Conservation (phyloP, 768 basidiomycete species). For the Boletales sp. region DNA sequence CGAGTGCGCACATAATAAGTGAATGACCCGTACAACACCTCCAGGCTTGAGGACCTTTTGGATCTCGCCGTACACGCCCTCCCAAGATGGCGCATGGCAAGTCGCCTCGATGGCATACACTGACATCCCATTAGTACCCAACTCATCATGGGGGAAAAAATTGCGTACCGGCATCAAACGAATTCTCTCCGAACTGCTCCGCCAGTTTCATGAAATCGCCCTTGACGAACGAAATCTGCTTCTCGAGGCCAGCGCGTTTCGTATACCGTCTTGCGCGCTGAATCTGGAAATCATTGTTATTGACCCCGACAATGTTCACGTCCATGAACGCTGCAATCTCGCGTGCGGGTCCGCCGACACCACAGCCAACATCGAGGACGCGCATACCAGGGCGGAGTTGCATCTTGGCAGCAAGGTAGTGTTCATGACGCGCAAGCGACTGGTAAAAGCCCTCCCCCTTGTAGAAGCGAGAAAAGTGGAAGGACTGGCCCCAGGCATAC, state of each 20-base stretch:
- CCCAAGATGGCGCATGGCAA: constrained; percentile 92
- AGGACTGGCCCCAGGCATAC: constrained; percentile 87
- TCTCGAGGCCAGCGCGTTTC: constrained; percentile 64
- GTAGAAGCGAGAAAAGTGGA: constrained; percentile 98
- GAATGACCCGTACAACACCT: constrained; percentile 67
- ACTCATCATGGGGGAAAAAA: background rate
- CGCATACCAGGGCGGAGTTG: constrained; percentile 83
- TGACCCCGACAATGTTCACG: constrained; percentile 77
- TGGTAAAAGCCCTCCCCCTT: constrained; percentile 78
- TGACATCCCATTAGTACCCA: constrained; percentile 26
- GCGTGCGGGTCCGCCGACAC: constrained; percentile 95
- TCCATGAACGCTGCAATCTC: constrained; percentile 93
- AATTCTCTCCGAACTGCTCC: constrained; percentile 89
- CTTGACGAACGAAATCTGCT: constrained; percentile 78
- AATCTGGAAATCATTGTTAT: constrained; percentile 97
- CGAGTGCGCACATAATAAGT: background rate
- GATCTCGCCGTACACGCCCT: constrained; percentile 94
- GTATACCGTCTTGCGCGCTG: constrained; percentile 85
- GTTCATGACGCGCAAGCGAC: constrained; percentile 87
- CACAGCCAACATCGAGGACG: constrained; percentile 97
- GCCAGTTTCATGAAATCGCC: constrained; percentile 96
- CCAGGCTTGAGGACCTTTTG: constrained; percentile 93
- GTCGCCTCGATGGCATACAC: constrained; percentile 99
- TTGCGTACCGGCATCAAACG: constrained; percentile 86
- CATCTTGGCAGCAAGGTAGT: constrained; percentile 92